Evolutionary conservation across 1,139 yeast genomes (phyloP).

Genomic region (Suhomyces taliae): DNA sequence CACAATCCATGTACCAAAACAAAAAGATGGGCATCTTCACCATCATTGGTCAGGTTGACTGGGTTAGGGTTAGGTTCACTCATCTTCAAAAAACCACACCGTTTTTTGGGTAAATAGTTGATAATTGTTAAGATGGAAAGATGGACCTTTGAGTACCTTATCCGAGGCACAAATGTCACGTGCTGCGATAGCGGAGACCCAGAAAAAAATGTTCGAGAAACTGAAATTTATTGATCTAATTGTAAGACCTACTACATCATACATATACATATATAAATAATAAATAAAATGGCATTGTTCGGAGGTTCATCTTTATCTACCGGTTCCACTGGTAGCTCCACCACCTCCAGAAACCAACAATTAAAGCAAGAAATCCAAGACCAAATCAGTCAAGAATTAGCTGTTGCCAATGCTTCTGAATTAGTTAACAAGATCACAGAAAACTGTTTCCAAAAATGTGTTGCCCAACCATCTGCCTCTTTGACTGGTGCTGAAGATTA

Average conservation of each 20-base stretch:
- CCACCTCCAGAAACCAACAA: slow-evolving; percentile 23
- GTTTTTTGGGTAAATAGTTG: neutral
- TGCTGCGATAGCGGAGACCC: neutral
- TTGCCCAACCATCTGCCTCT: slow-evolving; percentile 51
- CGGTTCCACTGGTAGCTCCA: slow-evolving; percentile 17
- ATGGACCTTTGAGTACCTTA: neutral
- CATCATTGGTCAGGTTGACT: neutral
- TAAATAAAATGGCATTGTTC: slow-evolving; percentile 30
- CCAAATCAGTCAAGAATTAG: slow-evolving; percentile 79
- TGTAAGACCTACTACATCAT: neutral
- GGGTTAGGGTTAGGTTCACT: neutral
- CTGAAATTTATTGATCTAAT: neutral
- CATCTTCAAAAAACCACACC: neutral
- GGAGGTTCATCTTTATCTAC: slow-evolving; percentile 26
- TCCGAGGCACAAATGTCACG: slow-evolving; percentile 1
- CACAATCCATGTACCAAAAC: slow-evolving; percentile 86
- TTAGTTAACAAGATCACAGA: slow-evolving; percentile 84
- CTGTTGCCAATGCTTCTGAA: slow-evolving; percentile 86
- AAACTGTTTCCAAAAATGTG: slow-evolving; percentile 82
- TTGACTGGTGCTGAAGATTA: slow-evolving; percentile 32
- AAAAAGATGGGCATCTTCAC: slow-evolving; percentile 55
- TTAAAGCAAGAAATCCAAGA: slow-evolving; percentile 62
- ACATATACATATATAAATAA: neutral
- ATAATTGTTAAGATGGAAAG: neutral
- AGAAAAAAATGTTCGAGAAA: neutral